These are phyloP conservation scores for Ilyonectria sp. DNA, from an alignment of 2,329 filamentous ascomycete species.

Conservation along the genomic window DNA sequence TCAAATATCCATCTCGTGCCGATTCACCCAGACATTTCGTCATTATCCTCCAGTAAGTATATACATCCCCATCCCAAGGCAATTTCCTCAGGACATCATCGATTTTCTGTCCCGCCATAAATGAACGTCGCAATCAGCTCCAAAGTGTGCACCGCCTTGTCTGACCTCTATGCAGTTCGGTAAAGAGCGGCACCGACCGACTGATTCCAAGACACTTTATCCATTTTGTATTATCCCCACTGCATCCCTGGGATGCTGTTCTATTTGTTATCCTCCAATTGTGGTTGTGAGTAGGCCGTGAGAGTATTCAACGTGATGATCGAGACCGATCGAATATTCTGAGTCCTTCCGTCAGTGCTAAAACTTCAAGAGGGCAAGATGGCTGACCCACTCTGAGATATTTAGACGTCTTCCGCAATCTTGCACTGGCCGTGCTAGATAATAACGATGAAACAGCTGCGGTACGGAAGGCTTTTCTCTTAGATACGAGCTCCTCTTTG, in stretches of 20 bases:
- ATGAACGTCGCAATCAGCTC: background rate
- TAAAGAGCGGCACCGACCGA: background rate
- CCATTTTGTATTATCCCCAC: background rate
- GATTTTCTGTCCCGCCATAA: background rate
- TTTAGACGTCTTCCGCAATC: background rate
- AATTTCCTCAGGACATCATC: background rate
- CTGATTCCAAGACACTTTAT: background rate
- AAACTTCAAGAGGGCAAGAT: background rate
- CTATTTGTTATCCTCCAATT: background rate
- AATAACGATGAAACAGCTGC: too few species aligned
- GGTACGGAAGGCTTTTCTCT: too few species aligned
- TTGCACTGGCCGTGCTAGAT: too few species aligned
- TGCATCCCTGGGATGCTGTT: background rate
- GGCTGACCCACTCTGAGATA: background rate
- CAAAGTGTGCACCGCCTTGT: background rate
- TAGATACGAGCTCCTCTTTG: too few species aligned
- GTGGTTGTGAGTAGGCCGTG: too few species aligned
- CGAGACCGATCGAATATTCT: background rate
- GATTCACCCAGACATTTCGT: background rate
- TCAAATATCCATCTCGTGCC: background rate
- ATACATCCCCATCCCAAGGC: background rate
- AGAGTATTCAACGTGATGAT: background rate
- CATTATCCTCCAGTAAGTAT: background rate
- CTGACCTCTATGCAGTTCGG: background rate
- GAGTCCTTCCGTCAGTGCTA: background rate